Base-by-base conservation (phyloP, 495 filamentous ascomycete genomes). In the Daldinia grandis region DNA sequence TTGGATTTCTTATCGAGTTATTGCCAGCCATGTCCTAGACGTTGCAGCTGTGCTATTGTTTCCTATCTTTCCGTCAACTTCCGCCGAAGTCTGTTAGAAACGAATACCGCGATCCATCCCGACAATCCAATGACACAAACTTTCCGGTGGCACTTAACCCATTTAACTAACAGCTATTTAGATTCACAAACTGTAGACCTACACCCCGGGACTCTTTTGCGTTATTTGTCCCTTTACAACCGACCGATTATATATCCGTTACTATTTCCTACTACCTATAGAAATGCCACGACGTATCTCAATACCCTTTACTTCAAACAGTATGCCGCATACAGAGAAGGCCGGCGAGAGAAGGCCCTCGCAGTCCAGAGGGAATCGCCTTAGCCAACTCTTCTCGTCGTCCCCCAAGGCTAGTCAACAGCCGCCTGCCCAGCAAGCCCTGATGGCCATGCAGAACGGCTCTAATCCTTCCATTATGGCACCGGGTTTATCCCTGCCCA, bases 401-500 rank as follows among this genome's bases (percentile, higher is more conserved):
- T 86, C 87, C 24, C 85, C 89, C 63, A 94, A 92, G 80, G 78
- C 86, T 59, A 93, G 90, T 74, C 84, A 87, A 58, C 81, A 84
- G 58, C 79, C 76, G 27, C 74, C 85, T 27, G 80, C 83, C 30
- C 80, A 86, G 67, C 81, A 88, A 68, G 83, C 89, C 57, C 82
- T 92, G 3, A 87, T 90, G 72, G 85, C 86, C 72, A 86, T 91
- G 80, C 86, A 87, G 57, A 81, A 87, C 64, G 82, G 84, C 62
- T 81, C 89, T 35, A 85, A 89, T 53, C 86, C 90, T 40, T 83
- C 87, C 58, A 90, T 92, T 71, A 90, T 87, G 60, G 87, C 89
- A 40, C 82, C 93, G 31, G 88, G 89, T 73, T 79, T 95, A 68
- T 93, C 93, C 47, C 81, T 98, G 74, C 95, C 95, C 35, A 94